A percentile compares a stretch with the other conserved stretches of the same genome.
These are phyloP conservation scores for Acanthamoeba triangularis DNA, from an alignment of 208 protist species.

Conservation along the genomic window DNA sequence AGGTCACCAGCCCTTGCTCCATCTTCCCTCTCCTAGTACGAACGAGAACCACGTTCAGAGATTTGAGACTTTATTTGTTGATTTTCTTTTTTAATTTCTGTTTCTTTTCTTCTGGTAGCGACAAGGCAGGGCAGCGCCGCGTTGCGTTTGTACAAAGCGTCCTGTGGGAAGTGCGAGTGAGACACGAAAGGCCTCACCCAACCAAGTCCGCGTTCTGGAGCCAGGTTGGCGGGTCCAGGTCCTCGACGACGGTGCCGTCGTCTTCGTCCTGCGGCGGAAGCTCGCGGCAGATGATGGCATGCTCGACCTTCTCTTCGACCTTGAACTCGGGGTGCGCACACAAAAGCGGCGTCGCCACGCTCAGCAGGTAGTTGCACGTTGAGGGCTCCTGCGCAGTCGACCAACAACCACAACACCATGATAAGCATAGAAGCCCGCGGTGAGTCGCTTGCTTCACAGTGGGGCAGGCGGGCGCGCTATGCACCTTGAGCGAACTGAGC, in stretches of 20 bases:
- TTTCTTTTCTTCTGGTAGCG: no score
- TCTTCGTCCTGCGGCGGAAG: not conserved
- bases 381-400: not conserved
- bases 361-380: constrained; percentile 63
- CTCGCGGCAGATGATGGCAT: constrained; percentile 47
- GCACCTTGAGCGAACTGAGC: not conserved
- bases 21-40: no score
- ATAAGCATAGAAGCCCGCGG: not conserved
- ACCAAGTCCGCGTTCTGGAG: no score
- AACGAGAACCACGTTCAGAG: no score
- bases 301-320: not conserved
- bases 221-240: no score
- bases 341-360: not conserved
- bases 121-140: no score
- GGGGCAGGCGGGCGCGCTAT: no score
- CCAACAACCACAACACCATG: not conserved
- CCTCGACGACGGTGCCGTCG: not conserved
- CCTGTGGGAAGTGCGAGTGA: no score
- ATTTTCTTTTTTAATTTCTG: no score
- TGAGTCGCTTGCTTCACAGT: not conserved
- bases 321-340: constrained; percentile 2
- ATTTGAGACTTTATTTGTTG: no score
- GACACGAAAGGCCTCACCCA: no score
- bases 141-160: no score
- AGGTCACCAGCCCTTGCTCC: not conserved